Evolutionary conservation across 352 stramenopile species (phyloP), one percentile per base, ranked within the genome.

Genomic region (Phytophthora idaei): DNA sequence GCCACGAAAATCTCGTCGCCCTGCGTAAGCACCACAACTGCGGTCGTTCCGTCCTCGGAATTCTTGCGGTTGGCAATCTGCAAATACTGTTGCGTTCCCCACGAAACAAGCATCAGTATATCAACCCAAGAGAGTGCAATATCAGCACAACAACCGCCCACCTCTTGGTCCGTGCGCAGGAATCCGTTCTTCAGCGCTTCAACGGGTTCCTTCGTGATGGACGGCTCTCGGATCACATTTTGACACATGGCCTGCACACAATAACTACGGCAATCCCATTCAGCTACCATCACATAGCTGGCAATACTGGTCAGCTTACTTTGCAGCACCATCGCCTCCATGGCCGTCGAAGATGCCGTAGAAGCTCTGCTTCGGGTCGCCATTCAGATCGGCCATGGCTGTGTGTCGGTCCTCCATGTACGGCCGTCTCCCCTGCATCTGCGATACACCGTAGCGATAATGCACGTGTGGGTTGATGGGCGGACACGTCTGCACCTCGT

Each of bases 331-430:
- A 48, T 93, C 83, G 36, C 94, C 94, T 48, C 93, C 93, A 71
- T 98, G 94, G 63, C 94, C 94, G 64, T 98, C 94, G 71, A 98
- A 98, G 52, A 98, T 83, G 39, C 87, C 93, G 64, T 98, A 98
- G 48, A 98, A 96, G 50, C 88, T 95, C 61, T 90, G 76, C 49
- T 83, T 85, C 4, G 81, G 54, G 71, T 97, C 86, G 28, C 85
- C 89, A 31, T 94, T 93, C 28, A 97, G 70, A 21, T 92, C 81
- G 1, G 78, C 77, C 44, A 93, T 74, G 8, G 85, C 90, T 15
- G 77, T 86, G 79, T 97, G 86, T 27, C 89, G 75, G 66, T 98
- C 92, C 58, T 98, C 92, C 90, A 98, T 97, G 74, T 98, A 97
- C 62, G 87, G 87, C 3, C 92, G 73, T 42, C 87, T 75, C 27